phyloP scores from a whole-genome alignment of 176 grass and related monocot species.

The Ensete glaucum region DNA sequence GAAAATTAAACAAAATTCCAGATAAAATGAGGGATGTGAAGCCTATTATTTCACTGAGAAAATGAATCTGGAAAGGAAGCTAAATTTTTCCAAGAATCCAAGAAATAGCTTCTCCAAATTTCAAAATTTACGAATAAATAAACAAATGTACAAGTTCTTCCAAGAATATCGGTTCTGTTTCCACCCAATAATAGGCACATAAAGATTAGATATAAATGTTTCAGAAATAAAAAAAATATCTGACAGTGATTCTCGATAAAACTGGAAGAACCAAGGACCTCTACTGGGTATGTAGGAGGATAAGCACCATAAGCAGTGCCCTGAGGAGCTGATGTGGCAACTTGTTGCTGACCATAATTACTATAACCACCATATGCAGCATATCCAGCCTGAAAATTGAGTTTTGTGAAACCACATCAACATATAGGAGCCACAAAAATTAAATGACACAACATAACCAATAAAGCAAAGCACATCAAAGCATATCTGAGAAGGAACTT shows the following conservation, averaged over 20 bases:
- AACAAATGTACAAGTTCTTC: too few relatives aligned
- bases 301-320: slow-evolving; percentile 53
- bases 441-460: slow-evolving; percentile 3
- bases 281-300: slow-evolving; percentile 54
- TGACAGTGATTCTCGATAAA: slow-evolving; percentile 8
- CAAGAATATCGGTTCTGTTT: too few relatives aligned
- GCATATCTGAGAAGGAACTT: not conserved
- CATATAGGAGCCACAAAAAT: not conserved
- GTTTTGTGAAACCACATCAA: not conserved
- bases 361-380: slow-evolving; percentile 51
- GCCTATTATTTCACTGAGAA: too few relatives aligned
- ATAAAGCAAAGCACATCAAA: not conserved
- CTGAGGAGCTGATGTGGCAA: slow-evolving; percentile 53
- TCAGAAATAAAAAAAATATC: not conserved
- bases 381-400: slow-evolving; percentile 36
- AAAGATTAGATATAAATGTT: not conserved
- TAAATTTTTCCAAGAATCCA: too few relatives aligned
- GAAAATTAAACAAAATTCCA: too few relatives aligned
- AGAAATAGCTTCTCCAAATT: too few relatives aligned
- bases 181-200: not conserved
- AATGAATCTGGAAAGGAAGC: too few relatives aligned
- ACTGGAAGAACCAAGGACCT: slow-evolving; percentile 34
- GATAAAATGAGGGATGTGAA: too few relatives aligned
- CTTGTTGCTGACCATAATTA: slow-evolving; percentile 45
- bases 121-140: too few relatives aligned